Conservation (phyloP, 1,139 yeast species). For the Arxiozyma bovina region DNA sequence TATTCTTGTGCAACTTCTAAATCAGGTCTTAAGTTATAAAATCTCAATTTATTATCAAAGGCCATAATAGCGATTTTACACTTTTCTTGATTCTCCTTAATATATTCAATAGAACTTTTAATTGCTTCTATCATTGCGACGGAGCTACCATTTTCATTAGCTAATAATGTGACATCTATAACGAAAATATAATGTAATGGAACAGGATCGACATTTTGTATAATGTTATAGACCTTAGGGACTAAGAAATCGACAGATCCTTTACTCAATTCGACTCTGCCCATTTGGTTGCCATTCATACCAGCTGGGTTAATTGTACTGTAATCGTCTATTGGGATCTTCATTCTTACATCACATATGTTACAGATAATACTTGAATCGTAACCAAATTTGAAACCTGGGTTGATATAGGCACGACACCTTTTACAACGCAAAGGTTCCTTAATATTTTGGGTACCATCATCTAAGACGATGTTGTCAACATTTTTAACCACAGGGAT, state of each 20-base stretch:
- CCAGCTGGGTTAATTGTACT: conserved; percentile 55
- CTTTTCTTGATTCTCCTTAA: conserved; percentile 31
- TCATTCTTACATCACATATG: conserved; percentile 73
- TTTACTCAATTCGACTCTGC: conserved; percentile 65
- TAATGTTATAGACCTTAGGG: conserved; percentile 59
- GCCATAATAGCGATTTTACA: conserved; percentile 63
- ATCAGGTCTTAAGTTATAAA: conserved; percentile 56
- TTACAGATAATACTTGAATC: conserved; percentile 71
- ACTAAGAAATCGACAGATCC: conserved; percentile 86
- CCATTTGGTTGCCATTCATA: conserved; percentile 51
- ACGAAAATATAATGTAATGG: conserved; percentile 68
- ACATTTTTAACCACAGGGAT: conserved; percentile 55
- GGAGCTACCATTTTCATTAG: conserved; percentile 50
- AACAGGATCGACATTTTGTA: conserved; percentile 34
- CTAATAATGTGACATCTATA: conserved; percentile 64
- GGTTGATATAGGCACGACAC: conserved; percentile 84
- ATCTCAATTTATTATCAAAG: conserved; percentile 65
- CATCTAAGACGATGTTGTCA: conserved; percentile 3
- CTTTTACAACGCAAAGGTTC: conserved; percentile 80
- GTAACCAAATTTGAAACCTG: conserved; percentile 61
- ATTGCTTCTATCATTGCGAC: conserved; percentile 64
- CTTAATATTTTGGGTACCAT: conserved; percentile 7
- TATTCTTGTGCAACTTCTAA: conserved; percentile 56
- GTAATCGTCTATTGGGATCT: conserved; percentile 58
- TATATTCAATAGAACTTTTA: conserved; percentile 36